Percentiles rank a stretch among this genome's conserved stretches.
Conservation (phyloP, 75 land plant genomes). For the Selaginella moellendorffii region DNA sequence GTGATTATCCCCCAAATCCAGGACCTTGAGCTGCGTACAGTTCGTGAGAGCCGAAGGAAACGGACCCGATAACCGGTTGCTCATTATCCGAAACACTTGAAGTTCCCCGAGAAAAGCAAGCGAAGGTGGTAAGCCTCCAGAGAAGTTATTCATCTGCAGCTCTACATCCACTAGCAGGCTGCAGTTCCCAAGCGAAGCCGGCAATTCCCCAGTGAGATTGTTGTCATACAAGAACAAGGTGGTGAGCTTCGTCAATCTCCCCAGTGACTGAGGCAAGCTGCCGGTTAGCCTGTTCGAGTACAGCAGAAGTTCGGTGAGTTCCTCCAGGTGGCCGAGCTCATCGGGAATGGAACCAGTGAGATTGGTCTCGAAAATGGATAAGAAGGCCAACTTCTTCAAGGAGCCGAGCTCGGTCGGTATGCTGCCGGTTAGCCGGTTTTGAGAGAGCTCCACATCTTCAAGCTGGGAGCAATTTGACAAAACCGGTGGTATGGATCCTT, state of each 20-base stretch:
- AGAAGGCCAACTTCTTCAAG: neutral
- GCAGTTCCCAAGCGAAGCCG: neutral
- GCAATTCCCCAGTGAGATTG: neutral
- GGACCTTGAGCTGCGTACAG: neutral
- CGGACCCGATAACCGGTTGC: constrained; percentile 37
- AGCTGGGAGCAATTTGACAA: constrained; percentile 7
- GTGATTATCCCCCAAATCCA: neutral
- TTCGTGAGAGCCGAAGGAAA: constrained; percentile 42
- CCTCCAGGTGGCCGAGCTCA: neutral
- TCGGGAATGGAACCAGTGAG: constrained; percentile 5
- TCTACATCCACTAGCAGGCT: neutral
- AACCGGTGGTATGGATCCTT: neutral
- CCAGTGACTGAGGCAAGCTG: neutral
- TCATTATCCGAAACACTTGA: constrained; percentile 11
- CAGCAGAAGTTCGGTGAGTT: neutral
- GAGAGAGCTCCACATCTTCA: neutral
- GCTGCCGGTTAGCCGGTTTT: constrained; percentile 8
- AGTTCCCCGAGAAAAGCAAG: neutral
- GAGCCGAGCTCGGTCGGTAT: constrained; percentile 8
- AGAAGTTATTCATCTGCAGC: neutral
- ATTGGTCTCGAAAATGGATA: constrained; percentile 5
- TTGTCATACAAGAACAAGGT: neutral
- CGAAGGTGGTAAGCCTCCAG: constrained; percentile 3
- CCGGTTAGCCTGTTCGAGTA: neutral
- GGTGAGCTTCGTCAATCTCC: neutral